phyloP scores from a whole-genome alignment of 2,329 filamentous ascomycete genomes.

The Hortaea werneckii region DNA sequence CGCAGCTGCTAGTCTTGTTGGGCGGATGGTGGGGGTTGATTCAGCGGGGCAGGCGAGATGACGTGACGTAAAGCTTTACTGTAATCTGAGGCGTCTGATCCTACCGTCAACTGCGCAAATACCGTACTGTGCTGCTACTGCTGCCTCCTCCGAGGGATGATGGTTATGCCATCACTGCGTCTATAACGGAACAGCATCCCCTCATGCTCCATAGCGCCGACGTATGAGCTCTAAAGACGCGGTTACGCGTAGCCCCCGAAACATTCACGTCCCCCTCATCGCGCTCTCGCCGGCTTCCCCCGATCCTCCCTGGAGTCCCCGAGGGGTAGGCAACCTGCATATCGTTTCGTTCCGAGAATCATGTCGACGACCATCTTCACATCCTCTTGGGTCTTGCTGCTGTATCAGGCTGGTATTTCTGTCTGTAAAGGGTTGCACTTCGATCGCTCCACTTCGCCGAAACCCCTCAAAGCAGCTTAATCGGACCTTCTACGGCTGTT shows the following conservation, averaged over 20 bases:
- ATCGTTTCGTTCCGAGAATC: constrained; percentile 4
- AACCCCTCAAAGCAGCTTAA: not conserved
- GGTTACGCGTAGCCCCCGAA: not conserved
- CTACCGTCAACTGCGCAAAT: too few relatives aligned
- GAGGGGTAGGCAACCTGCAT: constrained; percentile 8
- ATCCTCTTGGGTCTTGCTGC: not conserved
- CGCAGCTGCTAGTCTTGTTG: too few relatives aligned
- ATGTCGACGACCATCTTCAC: constrained; percentile 6
- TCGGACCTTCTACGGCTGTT: constrained; percentile 10
- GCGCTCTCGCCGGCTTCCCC: not conserved
- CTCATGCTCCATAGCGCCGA: not conserved
- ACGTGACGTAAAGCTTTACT: too few relatives aligned
- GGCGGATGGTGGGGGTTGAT: too few relatives aligned
- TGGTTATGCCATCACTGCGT: too few relatives aligned
- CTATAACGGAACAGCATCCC: too few relatives aligned
- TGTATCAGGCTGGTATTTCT: not conserved
- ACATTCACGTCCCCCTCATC: not conserved
- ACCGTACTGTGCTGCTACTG: not conserved
- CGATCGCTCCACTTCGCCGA: too few relatives aligned
- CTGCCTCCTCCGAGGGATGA: too few relatives aligned
- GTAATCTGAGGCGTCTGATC: too few relatives aligned
- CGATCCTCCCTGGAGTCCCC: constrained; percentile 4
- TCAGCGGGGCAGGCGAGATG: too few relatives aligned
- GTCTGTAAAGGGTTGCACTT: not conserved
- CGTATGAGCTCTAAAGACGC: not conserved